Percentiles rank a stretch among this genome's conserved stretches.
Conservation (phyloP, 2,329 filamentous ascomycete genomes). For the Ophiosphaerella narmari region DNA sequence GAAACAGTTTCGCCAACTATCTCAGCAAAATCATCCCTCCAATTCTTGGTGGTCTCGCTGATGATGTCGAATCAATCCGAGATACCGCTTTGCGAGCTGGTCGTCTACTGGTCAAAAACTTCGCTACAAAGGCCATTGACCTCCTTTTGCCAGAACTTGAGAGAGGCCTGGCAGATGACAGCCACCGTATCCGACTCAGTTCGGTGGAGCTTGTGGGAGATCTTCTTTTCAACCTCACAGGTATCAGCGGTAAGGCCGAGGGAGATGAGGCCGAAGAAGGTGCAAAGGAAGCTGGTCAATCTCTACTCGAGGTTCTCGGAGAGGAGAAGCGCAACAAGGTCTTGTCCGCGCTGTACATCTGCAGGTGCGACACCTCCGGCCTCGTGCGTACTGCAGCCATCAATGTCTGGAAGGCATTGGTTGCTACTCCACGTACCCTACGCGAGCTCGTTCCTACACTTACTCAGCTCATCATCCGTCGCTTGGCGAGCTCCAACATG, state of each 20-base stretch:
- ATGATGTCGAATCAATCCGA: conserved; percentile 94
- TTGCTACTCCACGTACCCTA: conserved; percentile 86
- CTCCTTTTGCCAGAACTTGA: conserved; percentile 92
- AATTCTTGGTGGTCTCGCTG: conserved; percentile 89
- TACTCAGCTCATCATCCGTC: conserved; percentile 90
- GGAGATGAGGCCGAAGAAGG: conserved; percentile 79
- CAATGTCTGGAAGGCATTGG: conserved; percentile 94
- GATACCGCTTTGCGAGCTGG: conserved; percentile 96
- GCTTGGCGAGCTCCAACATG: conserved; percentile 93
- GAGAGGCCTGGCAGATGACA: conserved; percentile 95
- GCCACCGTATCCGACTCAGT: conserved; percentile 94
- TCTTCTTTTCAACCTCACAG: conserved; percentile 94
- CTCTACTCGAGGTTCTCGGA: conserved; percentile 90
- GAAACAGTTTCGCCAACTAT: conserved; percentile 97
- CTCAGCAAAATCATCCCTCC: conserved; percentile 94
- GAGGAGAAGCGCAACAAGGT: conserved; percentile 98
- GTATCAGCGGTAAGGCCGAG: conserved; percentile 79
- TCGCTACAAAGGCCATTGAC: conserved; percentile 92
- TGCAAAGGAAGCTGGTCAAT: conserved; percentile 84
- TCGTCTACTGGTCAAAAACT: conserved; percentile 95
- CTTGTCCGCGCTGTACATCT: conserved; percentile 95
- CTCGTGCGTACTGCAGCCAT: conserved; percentile 89
- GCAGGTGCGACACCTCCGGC: conserved; percentile 93
- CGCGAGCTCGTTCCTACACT: conserved; percentile 95
- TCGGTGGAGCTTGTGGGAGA: conserved; percentile 98